Base-by-base conservation (phyloP, 305 asterid genomes). In the Plantago coronopus region DNA sequence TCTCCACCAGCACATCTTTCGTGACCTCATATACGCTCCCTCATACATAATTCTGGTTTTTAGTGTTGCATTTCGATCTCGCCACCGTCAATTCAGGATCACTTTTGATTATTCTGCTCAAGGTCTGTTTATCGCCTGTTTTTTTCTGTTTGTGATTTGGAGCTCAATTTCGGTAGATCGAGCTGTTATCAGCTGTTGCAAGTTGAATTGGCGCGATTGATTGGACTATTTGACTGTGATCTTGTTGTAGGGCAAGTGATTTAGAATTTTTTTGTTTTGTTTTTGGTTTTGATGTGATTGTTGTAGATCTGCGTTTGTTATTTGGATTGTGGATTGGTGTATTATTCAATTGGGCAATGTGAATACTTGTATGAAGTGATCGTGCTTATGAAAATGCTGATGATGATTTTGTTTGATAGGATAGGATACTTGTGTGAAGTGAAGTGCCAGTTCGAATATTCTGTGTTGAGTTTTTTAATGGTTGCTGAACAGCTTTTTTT, bases 401-500 rank as follows among this genome's bases (percentile, higher is more conserved):
- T 38, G 43, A 11, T 31, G 8, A 31, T 37, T 37, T 37, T 2
- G 10, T 38, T 14, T 38, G 15, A 11, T 38, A 10, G 43, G 43
- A 38, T 37, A 38, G 43, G 43, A 38, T 38, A 8, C 34, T 10
- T 11, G 15, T 11, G 43, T 38, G 43, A 11, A 38, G 43, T 38
- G 16, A 38, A 38, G 13, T 10, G 15, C 15, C 43, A 38, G 12
- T 38, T 38, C 43, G 10, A 15, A 10, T 3, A 7, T 34, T 34
- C 43, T 11, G 43, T 10, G 43, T 38, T 27, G 34, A 8, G 4
- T 49, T 49, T 6, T 12, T 49, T 20, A 64, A 37, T 42, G 44
- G 71, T 43, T 65, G 13, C 19, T 62, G 64, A 20, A 29, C 47
- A 27, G 62, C 19, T 23, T 54, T 48, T 21, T 43, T 61, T 45